Evolutionary conservation across 225 moss, liverwort and hornwort species (phyloP).

Genomic region (Antitrichia curtipendula): DNA sequence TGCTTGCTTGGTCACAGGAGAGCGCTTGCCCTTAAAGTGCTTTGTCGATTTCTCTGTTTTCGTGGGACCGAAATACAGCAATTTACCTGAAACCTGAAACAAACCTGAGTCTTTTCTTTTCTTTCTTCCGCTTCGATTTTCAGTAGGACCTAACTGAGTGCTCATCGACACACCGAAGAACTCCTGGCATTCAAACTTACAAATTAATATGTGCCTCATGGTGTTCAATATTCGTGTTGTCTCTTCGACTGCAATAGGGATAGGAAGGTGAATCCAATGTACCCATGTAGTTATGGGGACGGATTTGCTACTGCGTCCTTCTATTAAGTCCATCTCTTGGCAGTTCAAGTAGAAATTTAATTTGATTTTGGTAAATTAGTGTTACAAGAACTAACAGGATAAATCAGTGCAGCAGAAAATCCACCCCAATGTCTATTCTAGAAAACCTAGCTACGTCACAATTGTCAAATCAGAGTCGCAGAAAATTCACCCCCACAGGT

Average conservation of each 20-base stretch:
- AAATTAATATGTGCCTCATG: background rate
- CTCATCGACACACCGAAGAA: background rate
- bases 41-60: background rate
- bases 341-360: background rate
- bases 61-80: background rate
- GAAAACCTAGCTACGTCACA: background rate
- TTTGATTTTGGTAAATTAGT: background rate
- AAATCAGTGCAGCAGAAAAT: background rate
- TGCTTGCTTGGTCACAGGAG: background rate
- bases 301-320: background rate
- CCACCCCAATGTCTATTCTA: background rate
- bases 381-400: background rate
- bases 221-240: background rate
- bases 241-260: background rate
- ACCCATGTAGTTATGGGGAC: background rate
- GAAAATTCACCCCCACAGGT: background rate
- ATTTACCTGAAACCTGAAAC: no score
- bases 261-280: background rate
- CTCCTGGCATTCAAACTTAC: background rate
- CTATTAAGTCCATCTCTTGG: background rate
- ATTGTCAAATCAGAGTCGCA: background rate
- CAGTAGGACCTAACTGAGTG: background rate
- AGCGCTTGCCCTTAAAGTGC: background rate
- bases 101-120: background rate
- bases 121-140: background rate